Conservation (phyloP, 306 rosid genomes). For the Ceratonia siliqua region DNA sequence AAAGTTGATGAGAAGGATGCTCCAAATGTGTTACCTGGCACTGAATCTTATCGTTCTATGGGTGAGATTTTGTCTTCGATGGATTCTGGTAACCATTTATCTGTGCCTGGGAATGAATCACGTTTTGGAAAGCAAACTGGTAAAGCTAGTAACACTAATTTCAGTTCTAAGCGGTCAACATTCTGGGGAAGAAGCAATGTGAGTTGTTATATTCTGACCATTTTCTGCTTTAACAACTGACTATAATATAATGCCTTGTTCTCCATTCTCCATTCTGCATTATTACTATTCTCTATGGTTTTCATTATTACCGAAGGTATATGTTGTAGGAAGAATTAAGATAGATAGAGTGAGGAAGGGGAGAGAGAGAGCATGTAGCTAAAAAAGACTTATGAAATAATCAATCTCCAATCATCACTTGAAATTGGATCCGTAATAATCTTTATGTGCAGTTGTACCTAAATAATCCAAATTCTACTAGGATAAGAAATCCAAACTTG, state of each 20-base stretch:
- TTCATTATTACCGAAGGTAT: not conserved
- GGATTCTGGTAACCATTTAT: constrained; percentile 68
- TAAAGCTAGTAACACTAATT: constrained; percentile 60
- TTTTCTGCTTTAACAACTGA: not conserved
- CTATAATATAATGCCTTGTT: too few relatives aligned
- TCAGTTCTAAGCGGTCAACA: constrained; percentile 70
- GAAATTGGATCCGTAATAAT: not conserved
- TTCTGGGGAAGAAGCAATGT: constrained; percentile 99
- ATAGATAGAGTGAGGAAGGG: not conserved
- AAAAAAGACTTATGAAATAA: not conserved
- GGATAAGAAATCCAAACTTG: not conserved
- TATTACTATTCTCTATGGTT: not conserved
- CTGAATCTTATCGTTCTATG: constrained; percentile 82
- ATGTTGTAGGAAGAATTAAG: not conserved
- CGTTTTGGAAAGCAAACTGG: constrained; percentile 61
- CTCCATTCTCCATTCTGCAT: not conserved
- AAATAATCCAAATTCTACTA: not conserved
- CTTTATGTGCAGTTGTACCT: not conserved
- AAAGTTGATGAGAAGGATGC: constrained; percentile 55
- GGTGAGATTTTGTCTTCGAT: constrained; percentile 87
- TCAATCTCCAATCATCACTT: not conserved
- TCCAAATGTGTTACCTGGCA: constrained; percentile 59
- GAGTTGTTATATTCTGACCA: constrained; percentile 45
- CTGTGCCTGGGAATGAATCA: constrained; percentile 52
- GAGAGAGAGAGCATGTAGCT: not conserved